These are phyloP conservation scores for Phytophthora cactorum DNA, from an alignment of 352 stramenopile species.

Conservation along the genomic window DNA sequence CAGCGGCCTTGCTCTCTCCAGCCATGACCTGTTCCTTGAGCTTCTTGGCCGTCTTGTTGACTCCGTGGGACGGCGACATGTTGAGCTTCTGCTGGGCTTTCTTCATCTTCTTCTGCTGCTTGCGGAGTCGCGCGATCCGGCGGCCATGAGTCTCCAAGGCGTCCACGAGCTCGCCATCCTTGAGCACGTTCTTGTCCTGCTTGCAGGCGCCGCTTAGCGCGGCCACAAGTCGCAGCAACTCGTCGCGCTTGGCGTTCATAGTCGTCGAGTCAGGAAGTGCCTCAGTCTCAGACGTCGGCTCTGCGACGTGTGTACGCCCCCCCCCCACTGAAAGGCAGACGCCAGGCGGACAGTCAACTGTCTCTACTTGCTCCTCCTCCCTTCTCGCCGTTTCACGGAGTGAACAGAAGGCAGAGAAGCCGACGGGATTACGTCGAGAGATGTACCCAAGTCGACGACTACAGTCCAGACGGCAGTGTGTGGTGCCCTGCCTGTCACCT, in stretches of 20 bases:
- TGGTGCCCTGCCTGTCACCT: background rate
- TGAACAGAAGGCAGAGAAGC: constrained; percentile 22
- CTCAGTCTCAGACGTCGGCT: background rate
- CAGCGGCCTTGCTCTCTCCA: constrained; percentile 32
- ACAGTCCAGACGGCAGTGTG: background rate
- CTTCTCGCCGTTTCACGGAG: constrained; percentile 16
- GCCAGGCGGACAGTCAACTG: constrained; percentile 10
- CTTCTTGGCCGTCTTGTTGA: constrained; percentile 49
- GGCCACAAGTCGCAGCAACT: constrained; percentile 56
- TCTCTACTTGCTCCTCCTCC: constrained; percentile 12
- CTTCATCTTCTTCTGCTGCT: constrained; percentile 39
- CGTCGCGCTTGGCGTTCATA: constrained; percentile 37
- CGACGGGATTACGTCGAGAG: constrained; percentile 13
- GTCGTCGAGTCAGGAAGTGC: constrained; percentile 12
- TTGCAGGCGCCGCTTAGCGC: constrained; percentile 67
- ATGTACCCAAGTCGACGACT: constrained; percentile 12
- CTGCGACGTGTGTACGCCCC: constrained; percentile 7
- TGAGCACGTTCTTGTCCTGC: constrained; percentile 67
- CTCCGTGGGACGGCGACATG: constrained; percentile 11
- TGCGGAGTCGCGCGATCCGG: constrained; percentile 54
- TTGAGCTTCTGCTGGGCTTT: constrained; percentile 23
- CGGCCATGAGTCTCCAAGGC: constrained; percentile 58
- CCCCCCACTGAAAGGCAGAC: background rate
- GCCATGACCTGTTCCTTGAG: constrained; percentile 36
- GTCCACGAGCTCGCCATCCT: constrained; percentile 73